Evolutionary conservation across 2,329 filamentous ascomycete species (phyloP).

Genomic region (Alternaria metachromatica): DNA sequence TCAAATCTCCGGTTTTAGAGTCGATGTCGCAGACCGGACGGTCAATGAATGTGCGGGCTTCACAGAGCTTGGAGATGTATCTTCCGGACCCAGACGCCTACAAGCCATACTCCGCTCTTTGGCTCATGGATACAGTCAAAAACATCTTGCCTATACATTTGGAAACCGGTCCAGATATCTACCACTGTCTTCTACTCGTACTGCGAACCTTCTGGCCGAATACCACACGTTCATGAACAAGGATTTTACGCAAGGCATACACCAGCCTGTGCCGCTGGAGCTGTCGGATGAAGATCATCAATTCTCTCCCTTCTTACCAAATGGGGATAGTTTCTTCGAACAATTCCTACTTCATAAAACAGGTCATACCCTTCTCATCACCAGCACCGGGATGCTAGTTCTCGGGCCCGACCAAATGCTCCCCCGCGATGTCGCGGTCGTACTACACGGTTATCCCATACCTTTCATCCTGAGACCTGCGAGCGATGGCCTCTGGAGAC

Average conservation of each 20-base stretch:
- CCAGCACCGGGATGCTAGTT: not conserved
- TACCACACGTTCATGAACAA: not conserved
- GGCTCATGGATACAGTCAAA: not conserved
- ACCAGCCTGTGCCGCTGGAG: too few species aligned
- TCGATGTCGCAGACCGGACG: not conserved
- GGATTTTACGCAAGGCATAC: not conserved
- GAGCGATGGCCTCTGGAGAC: not conserved
- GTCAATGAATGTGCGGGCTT: not conserved
- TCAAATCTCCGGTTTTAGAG: not conserved
- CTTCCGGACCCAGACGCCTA: not conserved
- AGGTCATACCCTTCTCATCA: not conserved
- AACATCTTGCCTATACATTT: not conserved
- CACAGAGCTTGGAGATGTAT: too few species aligned
- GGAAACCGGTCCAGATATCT: not conserved
- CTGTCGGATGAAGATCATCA: too few species aligned
- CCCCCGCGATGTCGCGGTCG: not conserved
- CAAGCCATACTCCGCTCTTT: not conserved
- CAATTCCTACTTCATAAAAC: accelerated
- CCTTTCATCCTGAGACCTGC: not conserved
- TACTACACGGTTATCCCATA: not conserved
- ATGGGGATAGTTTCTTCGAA: too few species aligned
- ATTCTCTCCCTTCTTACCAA: too few species aligned
- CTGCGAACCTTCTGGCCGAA: not conserved
- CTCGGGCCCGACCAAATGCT: not conserved
- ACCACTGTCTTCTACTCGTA: not conserved